Evolutionary conservation across 140 eudicot genomes (phyloP).

Genomic region (Erigeron philadelphicus): DNA sequence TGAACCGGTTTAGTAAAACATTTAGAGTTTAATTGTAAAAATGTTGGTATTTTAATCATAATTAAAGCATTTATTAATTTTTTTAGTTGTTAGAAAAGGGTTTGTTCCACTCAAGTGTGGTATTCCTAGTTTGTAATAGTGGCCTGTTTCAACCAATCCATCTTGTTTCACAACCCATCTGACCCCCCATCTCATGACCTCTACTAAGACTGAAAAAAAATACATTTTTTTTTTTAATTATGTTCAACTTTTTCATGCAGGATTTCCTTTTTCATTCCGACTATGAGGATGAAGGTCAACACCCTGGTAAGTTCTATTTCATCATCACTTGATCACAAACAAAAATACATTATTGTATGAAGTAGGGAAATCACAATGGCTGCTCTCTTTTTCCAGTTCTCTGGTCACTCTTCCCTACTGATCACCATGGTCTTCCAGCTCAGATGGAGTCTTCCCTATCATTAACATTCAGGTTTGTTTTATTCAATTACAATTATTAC

Average conservation of each 20-base stretch:
- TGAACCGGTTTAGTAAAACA: not conserved
- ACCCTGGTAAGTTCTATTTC: slow-evolving; percentile 47
- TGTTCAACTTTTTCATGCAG: slow-evolving; percentile 33
- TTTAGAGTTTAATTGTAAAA: not conserved
- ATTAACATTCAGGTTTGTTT: slow-evolving; percentile 70
- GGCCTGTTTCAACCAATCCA: too few relatives aligned
- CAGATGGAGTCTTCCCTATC: slow-evolving; percentile 78
- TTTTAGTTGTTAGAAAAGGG: not conserved
- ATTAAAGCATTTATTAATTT: not conserved
- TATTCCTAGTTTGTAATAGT: too few relatives aligned
- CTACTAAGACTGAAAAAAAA: not conserved
- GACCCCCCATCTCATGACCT: not conserved
- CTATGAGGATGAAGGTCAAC: slow-evolving; percentile 51
- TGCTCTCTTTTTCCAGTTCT: slow-evolving; percentile 48
- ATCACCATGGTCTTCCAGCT: slow-evolving; percentile 46
- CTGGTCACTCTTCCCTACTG: slow-evolving; percentile 79
- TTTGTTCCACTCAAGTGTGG: not conserved
- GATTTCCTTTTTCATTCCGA: slow-evolving; percentile 55
- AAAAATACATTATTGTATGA: not conserved
- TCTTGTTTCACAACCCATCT: not conserved
- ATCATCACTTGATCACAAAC: slow-evolving; percentile 9
- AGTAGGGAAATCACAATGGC: slow-evolving; percentile 6
- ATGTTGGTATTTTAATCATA: not conserved
- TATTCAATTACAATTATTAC: slow-evolving; percentile 14
- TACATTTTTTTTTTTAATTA: not conserved